Conservation (phyloP, 805 yeast species). For the Wickerhamomyces xylosicus region DNA sequence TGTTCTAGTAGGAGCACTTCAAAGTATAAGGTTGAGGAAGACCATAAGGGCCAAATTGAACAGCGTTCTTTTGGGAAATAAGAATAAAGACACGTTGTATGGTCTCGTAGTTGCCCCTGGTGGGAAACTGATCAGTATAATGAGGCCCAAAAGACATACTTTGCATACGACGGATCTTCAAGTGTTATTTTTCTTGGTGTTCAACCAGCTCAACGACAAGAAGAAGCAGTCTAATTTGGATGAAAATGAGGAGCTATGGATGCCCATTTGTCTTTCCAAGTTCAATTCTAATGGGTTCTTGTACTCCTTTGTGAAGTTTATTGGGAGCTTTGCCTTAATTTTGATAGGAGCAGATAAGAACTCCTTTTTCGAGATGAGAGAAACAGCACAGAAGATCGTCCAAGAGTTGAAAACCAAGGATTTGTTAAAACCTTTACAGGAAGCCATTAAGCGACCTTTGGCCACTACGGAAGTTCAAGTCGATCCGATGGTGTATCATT, state of each 20-base stretch:
- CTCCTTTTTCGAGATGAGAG: conserved; percentile 67
- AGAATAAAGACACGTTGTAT: conserved; percentile 53
- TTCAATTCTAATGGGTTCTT: conserved; percentile 85
- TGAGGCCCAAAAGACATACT: conserved; percentile 71
- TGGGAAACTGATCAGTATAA: conserved; percentile 54
- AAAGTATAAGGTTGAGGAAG: conserved; percentile 48
- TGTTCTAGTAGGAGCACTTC: conserved; percentile 53
- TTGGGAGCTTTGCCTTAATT: conserved; percentile 34
- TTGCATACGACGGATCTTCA: conserved; percentile 77
- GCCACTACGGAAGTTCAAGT: conserved; percentile 45
- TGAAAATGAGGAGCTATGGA: conserved; percentile 72
- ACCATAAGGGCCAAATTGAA: conserved; percentile 49
- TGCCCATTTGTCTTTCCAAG: conserved; percentile 85
- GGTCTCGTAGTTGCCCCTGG: conserved; percentile 60
- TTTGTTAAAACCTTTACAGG: conserved; percentile 27
- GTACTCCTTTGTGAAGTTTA: conserved; percentile 65
- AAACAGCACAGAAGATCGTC: conserved; percentile 43
- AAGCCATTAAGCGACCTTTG: conserved; percentile 27
- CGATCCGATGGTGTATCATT: conserved; percentile 56
- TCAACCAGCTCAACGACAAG: conserved; percentile 26
- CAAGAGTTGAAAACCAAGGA: conserved; percentile 26
- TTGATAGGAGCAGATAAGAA: conserved; percentile 53
- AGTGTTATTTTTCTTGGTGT: conserved; percentile 60
- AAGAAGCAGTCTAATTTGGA: conserved; percentile 7
- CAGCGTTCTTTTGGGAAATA: conserved; percentile 36